Conservation (phyloP, 352 stramenopile genomes). For the Phytophthora pinifolia region DNA sequence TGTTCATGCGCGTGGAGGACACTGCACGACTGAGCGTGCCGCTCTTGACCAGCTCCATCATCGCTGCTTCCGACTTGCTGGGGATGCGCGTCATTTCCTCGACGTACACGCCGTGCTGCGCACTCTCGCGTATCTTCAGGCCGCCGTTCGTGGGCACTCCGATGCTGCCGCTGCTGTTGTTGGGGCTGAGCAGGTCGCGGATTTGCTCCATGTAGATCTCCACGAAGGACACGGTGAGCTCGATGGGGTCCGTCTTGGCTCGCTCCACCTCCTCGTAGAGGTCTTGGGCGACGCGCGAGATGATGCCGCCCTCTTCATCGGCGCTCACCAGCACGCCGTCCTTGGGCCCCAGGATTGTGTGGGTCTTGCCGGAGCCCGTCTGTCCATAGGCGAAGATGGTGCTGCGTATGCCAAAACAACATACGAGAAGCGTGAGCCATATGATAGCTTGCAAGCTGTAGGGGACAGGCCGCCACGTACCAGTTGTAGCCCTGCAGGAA, state of each 20-base stretch:
- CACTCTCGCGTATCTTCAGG: constrained; percentile 77
- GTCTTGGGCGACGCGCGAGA: constrained; percentile 57
- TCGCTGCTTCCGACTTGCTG: constrained; percentile 38
- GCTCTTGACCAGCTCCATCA: constrained; percentile 65
- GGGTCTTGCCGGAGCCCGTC: constrained; percentile 93
- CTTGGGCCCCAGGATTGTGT: constrained; percentile 73
- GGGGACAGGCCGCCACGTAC: constrained; percentile 21
- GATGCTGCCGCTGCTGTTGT: constrained; percentile 18
- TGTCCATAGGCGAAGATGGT: constrained; percentile 92
- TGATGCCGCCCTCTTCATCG: constrained; percentile 65
- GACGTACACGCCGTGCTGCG: constrained; percentile 67
- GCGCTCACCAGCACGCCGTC: constrained; percentile 58
- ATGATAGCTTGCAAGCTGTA: not conserved
- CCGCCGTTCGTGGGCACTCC: constrained; percentile 30
- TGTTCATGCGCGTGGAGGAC: constrained; percentile 90
- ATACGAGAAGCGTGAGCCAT: constrained; percentile 2
- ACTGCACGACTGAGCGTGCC: constrained; percentile 67
- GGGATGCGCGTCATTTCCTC: constrained; percentile 65
- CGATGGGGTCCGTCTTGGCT: constrained; percentile 34
- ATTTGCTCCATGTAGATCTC: constrained; percentile 92
- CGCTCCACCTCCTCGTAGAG: constrained; percentile 42
- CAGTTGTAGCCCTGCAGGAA: constrained; percentile 81
- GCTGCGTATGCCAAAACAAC: constrained; percentile 4
- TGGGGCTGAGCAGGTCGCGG: constrained; percentile 55
- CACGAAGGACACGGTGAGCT: constrained; percentile 73